Evolutionary conservation across 371 early-diverging fungal genomes (phyloP).

Genomic region (Mucor lusitanicus): DNA sequence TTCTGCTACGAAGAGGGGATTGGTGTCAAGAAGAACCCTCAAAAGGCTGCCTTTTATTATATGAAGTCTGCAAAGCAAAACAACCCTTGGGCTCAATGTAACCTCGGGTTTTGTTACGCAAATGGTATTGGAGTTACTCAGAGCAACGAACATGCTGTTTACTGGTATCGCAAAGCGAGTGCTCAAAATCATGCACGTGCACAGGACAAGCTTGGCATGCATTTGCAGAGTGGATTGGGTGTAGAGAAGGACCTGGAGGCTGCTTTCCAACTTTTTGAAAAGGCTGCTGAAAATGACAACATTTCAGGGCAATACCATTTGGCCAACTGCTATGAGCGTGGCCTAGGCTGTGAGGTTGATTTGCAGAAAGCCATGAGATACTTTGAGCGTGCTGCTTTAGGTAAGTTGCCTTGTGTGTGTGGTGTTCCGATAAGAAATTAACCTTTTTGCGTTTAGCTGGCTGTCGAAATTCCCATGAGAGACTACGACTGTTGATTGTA

Average conservation of each 20-base stretch:
- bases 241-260: conserved; percentile 50
- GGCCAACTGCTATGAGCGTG: conserved; percentile 65
- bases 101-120: conserved; percentile 84
- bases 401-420: conserved; percentile 8
- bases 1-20: conserved; percentile 81
- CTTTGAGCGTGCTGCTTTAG: conserved; percentile 68
- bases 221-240: conserved; percentile 77
- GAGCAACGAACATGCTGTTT: conserved; percentile 64
- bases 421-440: background rate
- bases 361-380: conserved; percentile 59
- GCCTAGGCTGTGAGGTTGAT: conserved; percentile 61
- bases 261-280: conserved; percentile 60
- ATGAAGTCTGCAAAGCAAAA: conserved; percentile 73
- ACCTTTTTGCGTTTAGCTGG: conserved; percentile 33
- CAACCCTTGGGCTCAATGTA: conserved; percentile 87
- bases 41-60: conserved; percentile 83
- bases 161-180: conserved; percentile 74
- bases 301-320: conserved; percentile 62
- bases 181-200: conserved; percentile 68
- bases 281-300: conserved; percentile 66
- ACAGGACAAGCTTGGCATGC: conserved; percentile 85
- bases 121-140: conserved; percentile 75
- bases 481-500: conserved; percentile 51
- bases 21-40: conserved; percentile 63
- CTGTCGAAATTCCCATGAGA: conserved; percentile 58